phyloP scores from a whole-genome alignment of 2,329 filamentous ascomycete genomes.

The Cladophialophora carrionii region DNA sequence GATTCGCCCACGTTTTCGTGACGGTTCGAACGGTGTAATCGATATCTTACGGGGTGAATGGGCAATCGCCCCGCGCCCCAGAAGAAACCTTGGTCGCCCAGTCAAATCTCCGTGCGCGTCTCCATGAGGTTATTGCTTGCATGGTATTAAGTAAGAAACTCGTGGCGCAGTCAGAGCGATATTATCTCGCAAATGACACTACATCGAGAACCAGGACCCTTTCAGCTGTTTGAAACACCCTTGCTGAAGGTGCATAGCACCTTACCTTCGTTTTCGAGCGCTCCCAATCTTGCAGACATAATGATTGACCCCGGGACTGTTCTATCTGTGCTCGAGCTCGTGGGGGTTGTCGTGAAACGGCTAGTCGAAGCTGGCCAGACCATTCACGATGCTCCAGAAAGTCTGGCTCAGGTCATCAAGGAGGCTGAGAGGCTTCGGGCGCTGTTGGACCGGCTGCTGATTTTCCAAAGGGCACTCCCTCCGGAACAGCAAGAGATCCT shows the following conservation, averaged over 20 bases:
- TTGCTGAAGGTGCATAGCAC: too few species aligned
- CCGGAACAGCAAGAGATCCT: background rate
- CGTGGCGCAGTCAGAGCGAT: too few species aligned
- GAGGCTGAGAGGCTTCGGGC: background rate
- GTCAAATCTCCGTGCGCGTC: too few species aligned
- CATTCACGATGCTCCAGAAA: background rate
- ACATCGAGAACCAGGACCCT: background rate
- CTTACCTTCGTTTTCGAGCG: background rate
- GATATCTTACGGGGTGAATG: background rate
- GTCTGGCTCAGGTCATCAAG: background rate
- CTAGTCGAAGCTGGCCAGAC: background rate
- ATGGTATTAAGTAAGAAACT: too few species aligned
- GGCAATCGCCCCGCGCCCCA: too few species aligned
- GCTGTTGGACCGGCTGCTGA: background rate
- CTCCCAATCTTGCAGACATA: background rate
- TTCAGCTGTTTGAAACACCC: too few species aligned
- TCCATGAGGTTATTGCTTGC: too few species aligned
- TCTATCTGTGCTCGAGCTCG: background rate
- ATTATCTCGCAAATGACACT: too few species aligned
- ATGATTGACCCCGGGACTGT: background rate
- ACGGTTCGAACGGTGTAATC: too few species aligned
- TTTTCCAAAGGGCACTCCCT: background rate
- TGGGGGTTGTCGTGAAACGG: background rate
- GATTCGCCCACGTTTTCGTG: background rate
- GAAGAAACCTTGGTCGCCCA: too few species aligned